Conservation (phyloP, 2,329 filamentous ascomycete species). For the Acrodontium crateriforme region DNA sequence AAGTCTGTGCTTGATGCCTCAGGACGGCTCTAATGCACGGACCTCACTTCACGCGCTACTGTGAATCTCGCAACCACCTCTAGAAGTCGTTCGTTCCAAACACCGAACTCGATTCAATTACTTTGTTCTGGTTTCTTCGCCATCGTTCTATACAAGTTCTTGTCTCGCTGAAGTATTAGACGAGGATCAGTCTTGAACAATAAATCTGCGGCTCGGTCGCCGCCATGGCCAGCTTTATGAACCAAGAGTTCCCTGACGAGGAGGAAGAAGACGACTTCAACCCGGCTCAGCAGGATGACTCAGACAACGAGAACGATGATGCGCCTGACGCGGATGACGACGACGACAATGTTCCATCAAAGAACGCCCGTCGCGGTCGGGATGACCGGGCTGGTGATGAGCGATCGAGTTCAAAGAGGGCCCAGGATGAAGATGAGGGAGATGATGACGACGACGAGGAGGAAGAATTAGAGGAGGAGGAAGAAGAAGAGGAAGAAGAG, state of each 20-base stretch:
- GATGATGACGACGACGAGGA: slow-evolving; percentile 41
- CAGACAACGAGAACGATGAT: slow-evolving; percentile 49
- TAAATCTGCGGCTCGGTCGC: too few relatives aligned
- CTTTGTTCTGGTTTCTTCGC: too few relatives aligned
- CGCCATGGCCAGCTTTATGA: slow-evolving; percentile 28
- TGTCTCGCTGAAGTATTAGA: too few relatives aligned
- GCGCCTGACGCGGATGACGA: slow-evolving; percentile 21
- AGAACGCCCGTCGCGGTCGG: too few relatives aligned
- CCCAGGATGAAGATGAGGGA: slow-evolving; percentile 52
- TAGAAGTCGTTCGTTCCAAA: too few relatives aligned
- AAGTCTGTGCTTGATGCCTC: too few relatives aligned
- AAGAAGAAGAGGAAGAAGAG: slow-evolving; percentile 16
- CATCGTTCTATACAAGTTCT: too few relatives aligned
- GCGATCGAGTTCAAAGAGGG: slow-evolving; percentile 38
- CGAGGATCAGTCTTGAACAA: too few relatives aligned
- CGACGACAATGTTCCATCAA: slow-evolving; percentile 17
- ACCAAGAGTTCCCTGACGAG: slow-evolving; percentile 40
- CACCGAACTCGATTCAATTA: too few relatives aligned
- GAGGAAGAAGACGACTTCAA: slow-evolving; percentile 86
- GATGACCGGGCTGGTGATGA: slow-evolving; percentile 27
- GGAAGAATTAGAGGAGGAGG: slow-evolving; percentile 25
- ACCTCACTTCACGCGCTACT: too few relatives aligned
- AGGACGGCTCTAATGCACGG: too few relatives aligned
- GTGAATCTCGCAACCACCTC: too few relatives aligned
- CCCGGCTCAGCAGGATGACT: slow-evolving; percentile 58